phyloP scores from a whole-genome alignment of 2,329 filamentous ascomycete species.

The Myriosclerotinia duriaeana region DNA sequence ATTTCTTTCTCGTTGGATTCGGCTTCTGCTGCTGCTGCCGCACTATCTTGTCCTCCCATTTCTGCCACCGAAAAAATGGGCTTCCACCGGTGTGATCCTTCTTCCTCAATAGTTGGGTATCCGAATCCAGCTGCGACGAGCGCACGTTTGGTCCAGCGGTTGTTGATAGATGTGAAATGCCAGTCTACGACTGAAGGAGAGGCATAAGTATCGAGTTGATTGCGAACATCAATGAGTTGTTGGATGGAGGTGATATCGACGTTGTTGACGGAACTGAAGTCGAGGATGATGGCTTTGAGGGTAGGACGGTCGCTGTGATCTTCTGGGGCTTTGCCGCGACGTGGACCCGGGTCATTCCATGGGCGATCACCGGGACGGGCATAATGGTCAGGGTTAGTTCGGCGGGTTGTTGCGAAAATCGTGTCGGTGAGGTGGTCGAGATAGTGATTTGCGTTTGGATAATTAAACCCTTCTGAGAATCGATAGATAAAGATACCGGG shows the following conservation, averaged over 20 bases:
- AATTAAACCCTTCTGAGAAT: constrained; percentile 93
- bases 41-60: constrained; percentile 69
- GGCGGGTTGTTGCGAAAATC: constrained; percentile 70
- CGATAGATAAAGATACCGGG: constrained; percentile 95
- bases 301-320: constrained; percentile 59
- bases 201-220: constrained; percentile 85
- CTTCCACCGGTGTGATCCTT: constrained; percentile 67
- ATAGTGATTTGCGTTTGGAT: constrained; percentile 88
- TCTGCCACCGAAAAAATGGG: constrained; percentile 95
- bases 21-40: constrained; percentile 66
- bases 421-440: constrained; percentile 73
- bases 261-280: constrained; percentile 91
- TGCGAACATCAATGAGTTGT: constrained; percentile 88
- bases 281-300: constrained; percentile 86
- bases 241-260: constrained; percentile 92
- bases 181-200: constrained; percentile 82
- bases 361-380: constrained; percentile 72
- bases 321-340: constrained; percentile 50
- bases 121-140: constrained; percentile 87
- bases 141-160: constrained; percentile 90
- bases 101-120: constrained; percentile 60
- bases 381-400: constrained; percentile 70
- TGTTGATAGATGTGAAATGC: constrained; percentile 93
- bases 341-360: constrained; percentile 90
- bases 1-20: constrained; percentile 51